Evolutionary conservation across 1,284 basidiomycete genomes (phyloP).

Genomic region (Fomes fomentarius): DNA sequence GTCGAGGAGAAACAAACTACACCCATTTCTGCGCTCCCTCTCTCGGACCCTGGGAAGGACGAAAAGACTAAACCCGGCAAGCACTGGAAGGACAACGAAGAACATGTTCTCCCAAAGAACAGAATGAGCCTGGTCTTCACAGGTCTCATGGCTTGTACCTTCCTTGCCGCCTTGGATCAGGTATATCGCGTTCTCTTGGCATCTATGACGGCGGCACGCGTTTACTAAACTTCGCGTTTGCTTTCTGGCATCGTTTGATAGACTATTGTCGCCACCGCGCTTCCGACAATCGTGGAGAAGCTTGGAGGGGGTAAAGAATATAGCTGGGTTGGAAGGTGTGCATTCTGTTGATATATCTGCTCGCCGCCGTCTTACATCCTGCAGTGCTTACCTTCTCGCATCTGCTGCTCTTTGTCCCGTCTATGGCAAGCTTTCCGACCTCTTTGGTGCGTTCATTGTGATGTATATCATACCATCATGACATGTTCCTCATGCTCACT

Average conservation of each 20-base stretch:
- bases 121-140: slow-evolving; percentile 43
- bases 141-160: slow-evolving; percentile 45
- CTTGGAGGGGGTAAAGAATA: slow-evolving; percentile 72
- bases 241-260: slow-evolving; percentile 28
- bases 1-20: slow-evolving; percentile 11
- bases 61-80: slow-evolving; percentile 28
- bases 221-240: not conserved
- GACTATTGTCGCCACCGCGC: slow-evolving; percentile 81
- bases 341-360: not conserved
- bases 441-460: slow-evolving; percentile 41
- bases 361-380: no score
- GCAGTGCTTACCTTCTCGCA: slow-evolving; percentile 75
- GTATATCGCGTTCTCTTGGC: slow-evolving; percentile 25
- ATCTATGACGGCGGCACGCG: not conserved
- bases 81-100: slow-evolving; percentile 41
- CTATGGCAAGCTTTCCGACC: slow-evolving; percentile 78
- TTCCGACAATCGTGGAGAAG: slow-evolving; percentile 75
- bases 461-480: not conserved
- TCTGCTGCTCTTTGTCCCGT: slow-evolving; percentile 70
- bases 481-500: not conserved
- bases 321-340: slow-evolving; percentile 78
- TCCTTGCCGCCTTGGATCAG: slow-evolving; percentile 47
- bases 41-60: slow-evolving; percentile 15
- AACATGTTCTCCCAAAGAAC: slow-evolving; percentile 45
- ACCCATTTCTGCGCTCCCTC: not conserved